Base-by-base conservation (phyloP, 805 yeast genomes). In the Clavispora fructus region DNA sequence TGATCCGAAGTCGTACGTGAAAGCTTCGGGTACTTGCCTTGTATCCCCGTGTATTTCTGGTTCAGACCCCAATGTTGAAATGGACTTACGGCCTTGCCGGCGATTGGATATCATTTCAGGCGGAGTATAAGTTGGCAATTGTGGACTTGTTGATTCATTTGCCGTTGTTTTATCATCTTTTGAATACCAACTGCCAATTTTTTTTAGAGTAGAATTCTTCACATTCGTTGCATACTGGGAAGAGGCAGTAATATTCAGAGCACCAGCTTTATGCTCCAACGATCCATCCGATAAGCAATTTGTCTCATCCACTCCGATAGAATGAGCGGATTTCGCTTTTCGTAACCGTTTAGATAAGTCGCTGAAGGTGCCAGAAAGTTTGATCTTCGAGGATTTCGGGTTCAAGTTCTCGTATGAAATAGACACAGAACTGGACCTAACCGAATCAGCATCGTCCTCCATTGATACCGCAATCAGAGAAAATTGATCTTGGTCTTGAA, bases 21-120 rank as follows among this genome's bases (percentile, higher is more conserved):
- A 39, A 14, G 37, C 28, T 11, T 41, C 46, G 11, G 43, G 35
- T 6, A 43, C 45, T 6, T 47, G 37, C 7, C 1, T 10, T 9
- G 16, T 23, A 11, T 17, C 37, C 5, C 5, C 13, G 6, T 33
- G 23, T 4, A 14, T 8, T 8, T 33, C 37, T 17, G 11, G 25
- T 6, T 50, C 55, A 13, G 54, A 45, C n/a, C 40, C 40, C 35
- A 45, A 29, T 6, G 55, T 52, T n/a, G 52, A 47, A 8, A 52
- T 39, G 7, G 56, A 53, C 35, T 51, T 54, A 14, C 58, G 65
- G 48, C 60, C 62, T 12, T 71, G 46, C 55, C 85, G 68, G 58
- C 87, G 67, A 26, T 71, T 79, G 38, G 77, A 69, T n/a, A 83
- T 83, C 88, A 83, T 83, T 57, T 82, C 87, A 0, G 87, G 87